Evolutionary conservation across 2,329 filamentous ascomycete species (phyloP).

Genomic region (Aspergillus candidus): DNA sequence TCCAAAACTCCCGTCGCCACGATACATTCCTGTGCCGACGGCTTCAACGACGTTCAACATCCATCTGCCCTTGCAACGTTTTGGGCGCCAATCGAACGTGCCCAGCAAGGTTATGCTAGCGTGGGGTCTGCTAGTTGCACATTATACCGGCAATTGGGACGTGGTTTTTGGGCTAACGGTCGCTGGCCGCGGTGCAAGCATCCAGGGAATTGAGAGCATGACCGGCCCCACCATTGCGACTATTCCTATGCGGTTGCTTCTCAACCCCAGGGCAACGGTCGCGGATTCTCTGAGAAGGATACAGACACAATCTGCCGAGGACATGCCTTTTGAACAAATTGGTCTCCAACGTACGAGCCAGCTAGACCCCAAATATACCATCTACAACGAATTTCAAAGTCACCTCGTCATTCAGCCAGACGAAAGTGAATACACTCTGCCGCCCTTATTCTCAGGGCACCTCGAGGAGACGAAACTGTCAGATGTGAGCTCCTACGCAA

Average conservation of each 20-base stretch:
- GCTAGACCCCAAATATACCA: conserved; percentile 38
- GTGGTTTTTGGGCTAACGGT: background rate
- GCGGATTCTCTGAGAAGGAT: background rate
- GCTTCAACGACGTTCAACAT: no score
- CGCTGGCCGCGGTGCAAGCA: background rate
- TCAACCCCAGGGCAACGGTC: background rate
- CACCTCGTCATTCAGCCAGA: conserved; percentile 31
- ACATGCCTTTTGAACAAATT: conserved; percentile 44
- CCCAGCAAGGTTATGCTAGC: no score
- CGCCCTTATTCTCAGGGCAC: no score
- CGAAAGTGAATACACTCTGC: no score
- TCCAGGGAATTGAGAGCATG: background rate
- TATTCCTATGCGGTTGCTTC: background rate
- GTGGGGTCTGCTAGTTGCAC: background rate
- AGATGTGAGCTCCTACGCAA: background rate
- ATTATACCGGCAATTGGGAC: background rate
- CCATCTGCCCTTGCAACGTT: no score
- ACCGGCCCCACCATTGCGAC: conserved; percentile 3
- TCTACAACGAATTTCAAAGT: conserved; percentile 35
- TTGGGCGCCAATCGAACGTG: no score
- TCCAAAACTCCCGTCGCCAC: no score
- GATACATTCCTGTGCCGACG: no score
- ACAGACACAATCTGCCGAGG: background rate
- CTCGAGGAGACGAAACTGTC: background rate
- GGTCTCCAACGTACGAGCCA: conserved; percentile 42